Percentiles rank a stretch among this genome's conserved stretches.
phyloP scores from a whole-genome alignment of 768 basidiomycete species.

The Roridomyces roridus region DNA sequence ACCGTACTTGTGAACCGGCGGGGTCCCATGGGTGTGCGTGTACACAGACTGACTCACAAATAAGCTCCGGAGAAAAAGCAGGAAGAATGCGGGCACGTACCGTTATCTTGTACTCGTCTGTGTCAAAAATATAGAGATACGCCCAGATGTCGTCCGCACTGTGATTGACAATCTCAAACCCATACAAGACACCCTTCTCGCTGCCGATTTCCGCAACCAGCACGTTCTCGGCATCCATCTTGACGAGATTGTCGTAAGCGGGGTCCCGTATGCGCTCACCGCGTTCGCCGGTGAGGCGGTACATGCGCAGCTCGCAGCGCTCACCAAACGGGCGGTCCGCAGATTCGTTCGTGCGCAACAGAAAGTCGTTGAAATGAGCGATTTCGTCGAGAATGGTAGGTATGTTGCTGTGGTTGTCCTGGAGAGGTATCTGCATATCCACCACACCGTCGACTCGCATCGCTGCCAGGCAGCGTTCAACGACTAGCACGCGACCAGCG shows the following conservation, averaged over 20 bases:
- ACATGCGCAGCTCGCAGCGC: background rate
- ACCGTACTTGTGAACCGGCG: background rate
- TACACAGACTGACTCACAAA: background rate
- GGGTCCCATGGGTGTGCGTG: background rate
- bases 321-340: too few species aligned
- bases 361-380: slow-evolving; percentile 11
- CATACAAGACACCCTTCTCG: background rate
- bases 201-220: background rate
- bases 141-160: background rate
- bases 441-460: background rate
- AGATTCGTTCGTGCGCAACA: background rate
- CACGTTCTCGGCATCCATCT: background rate
- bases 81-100: background rate
- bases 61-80: background rate
- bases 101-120: background rate
- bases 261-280: background rate
- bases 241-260: background rate
- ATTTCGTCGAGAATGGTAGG: background rate
- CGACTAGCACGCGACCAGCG: background rate
- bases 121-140: slow-evolving; percentile 11
- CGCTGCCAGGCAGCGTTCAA: background rate
- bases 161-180: slow-evolving; percentile 1
- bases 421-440: background rate
- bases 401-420: background rate
- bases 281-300: background rate